phyloP scores from a whole-genome alignment of 2,329 filamentous ascomycete species.

The Apiospora phragmitis region DNA sequence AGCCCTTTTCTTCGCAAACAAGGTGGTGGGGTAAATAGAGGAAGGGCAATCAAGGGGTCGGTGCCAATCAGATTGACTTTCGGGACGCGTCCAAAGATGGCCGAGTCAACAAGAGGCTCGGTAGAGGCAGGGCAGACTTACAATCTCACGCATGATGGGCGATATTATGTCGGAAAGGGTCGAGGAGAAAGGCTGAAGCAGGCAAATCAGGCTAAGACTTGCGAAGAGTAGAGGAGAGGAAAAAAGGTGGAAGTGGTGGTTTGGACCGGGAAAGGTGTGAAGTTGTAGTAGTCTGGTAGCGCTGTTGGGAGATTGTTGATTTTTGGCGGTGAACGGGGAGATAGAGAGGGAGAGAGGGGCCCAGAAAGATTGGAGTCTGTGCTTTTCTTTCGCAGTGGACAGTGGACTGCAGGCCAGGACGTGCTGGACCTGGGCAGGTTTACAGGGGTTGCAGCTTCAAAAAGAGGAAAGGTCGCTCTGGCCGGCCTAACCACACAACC shows the following conservation, averaged over 20 bases:
- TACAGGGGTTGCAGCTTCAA: conserved; percentile 1
- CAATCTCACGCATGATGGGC: conserved; percentile 73
- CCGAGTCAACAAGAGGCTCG: conserved; percentile 11
- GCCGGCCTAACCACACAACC: neutral
- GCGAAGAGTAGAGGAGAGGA: conserved; percentile 11
- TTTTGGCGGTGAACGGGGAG: conserved; percentile 12
- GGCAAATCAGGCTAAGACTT: conserved; percentile 20
- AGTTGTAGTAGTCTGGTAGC: conserved; percentile 12
- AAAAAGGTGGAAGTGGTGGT: conserved; percentile 9
- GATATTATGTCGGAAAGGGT: conserved; percentile 27
- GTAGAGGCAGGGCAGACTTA: conserved; percentile 44
- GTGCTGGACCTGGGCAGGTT: neutral
- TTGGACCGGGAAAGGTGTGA: conserved; percentile 9
- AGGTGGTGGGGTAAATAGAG: conserved; percentile 4
- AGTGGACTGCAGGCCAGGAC: neutral
- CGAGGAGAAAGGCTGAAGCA: conserved; percentile 25
- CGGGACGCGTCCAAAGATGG: conserved; percentile 39
- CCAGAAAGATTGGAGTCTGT: neutral
- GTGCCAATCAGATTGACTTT: conserved; percentile 15
- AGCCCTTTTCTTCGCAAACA: neutral
- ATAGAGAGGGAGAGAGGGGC: neutral
- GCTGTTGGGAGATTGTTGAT: conserved; percentile 14
- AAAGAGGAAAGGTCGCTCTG: neutral
- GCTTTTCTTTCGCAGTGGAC: neutral
- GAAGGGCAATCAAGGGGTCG: conserved; percentile 4